Evolutionary conservation across 2,329 filamentous ascomycete genomes (phyloP).

Genomic region (Amesomyces nigricolor): DNA sequence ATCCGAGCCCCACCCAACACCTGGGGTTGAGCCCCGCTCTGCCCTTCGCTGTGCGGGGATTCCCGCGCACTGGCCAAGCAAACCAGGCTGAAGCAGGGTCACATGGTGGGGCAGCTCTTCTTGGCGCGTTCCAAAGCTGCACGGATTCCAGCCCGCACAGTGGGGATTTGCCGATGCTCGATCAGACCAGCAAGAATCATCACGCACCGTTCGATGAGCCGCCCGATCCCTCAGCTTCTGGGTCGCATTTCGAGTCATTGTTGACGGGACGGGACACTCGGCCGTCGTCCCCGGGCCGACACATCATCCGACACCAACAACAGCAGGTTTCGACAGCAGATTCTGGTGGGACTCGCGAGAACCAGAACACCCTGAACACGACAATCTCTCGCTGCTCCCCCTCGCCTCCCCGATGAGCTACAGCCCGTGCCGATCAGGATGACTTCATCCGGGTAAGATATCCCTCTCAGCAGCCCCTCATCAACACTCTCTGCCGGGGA

Average conservation of each 20-base stretch:
- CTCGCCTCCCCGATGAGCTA: constrained; percentile 14
- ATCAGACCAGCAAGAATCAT: neutral
- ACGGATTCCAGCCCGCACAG: constrained; percentile 3
- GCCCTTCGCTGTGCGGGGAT: constrained; percentile 21
- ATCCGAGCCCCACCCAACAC: constrained; percentile 11
- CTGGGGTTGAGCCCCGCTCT: constrained; percentile 18
- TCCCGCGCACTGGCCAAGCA: constrained; percentile 14
- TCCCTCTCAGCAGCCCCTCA: no score
- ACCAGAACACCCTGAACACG: no score
- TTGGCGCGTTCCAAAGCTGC: constrained; percentile 9
- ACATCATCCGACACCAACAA: no score
- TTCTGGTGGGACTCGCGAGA: neutral
- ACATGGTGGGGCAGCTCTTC: constrained; percentile 12
- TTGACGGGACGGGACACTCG: neutral
- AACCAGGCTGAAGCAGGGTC: constrained; percentile 13
- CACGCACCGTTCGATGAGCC: neutral
- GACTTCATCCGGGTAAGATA: constrained; percentile 27
- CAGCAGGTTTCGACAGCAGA: no score
- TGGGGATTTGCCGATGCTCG: neutral
- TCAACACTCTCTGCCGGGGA: neutral
- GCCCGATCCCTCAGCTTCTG: neutral
- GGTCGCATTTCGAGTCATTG: neutral
- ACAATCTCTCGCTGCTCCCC: neutral
- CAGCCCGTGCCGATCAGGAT: constrained; percentile 21
- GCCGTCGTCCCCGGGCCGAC: neutral